Evolutionary conservation across 2,329 filamentous ascomycete species (phyloP).

Genomic region (Sarocladium oryzae): DNA sequence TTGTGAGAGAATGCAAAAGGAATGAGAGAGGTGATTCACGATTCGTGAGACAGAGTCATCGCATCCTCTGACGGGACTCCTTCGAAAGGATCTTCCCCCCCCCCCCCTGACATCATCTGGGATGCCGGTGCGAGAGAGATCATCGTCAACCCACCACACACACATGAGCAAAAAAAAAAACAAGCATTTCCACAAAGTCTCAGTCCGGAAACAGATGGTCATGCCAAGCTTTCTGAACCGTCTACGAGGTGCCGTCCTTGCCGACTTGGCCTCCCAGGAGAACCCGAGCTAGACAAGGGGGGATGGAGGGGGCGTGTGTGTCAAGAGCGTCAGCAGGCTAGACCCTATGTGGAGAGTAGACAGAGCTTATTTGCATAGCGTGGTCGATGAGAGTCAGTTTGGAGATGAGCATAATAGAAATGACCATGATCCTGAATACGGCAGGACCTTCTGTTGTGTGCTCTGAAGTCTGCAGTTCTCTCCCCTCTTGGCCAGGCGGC

Average conservation of each 20-base stretch:
- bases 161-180: too few species aligned
- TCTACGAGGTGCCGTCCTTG: slow-evolving; percentile 30
- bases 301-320: slow-evolving; percentile 3
- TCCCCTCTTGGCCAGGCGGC: too few species aligned
- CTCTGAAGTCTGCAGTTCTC: too few species aligned
- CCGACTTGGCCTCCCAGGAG: slow-evolving; percentile 27
- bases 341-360: neutral
- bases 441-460: too few species aligned
- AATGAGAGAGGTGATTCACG: too few species aligned
- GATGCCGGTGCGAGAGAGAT: neutral
- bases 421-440: too few species aligned
- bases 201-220: slow-evolving; percentile 4
- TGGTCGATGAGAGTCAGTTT: neutral
- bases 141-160: neutral
- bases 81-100: too few species aligned
- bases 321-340: slow-evolving; percentile 2
- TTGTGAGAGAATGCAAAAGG: too few species aligned
- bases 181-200: slow-evolving; percentile 4
- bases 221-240: slow-evolving; percentile 20
- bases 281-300: neutral
- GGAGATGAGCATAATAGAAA: neutral
- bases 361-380: slow-evolving; percentile 8
- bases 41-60: too few species aligned
- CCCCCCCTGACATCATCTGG: neutral
- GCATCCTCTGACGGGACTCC: too few species aligned